phyloP scores from a whole-genome alignment of 192 early-diverging fungal genomes.

The Coemansia sp. region DNA sequence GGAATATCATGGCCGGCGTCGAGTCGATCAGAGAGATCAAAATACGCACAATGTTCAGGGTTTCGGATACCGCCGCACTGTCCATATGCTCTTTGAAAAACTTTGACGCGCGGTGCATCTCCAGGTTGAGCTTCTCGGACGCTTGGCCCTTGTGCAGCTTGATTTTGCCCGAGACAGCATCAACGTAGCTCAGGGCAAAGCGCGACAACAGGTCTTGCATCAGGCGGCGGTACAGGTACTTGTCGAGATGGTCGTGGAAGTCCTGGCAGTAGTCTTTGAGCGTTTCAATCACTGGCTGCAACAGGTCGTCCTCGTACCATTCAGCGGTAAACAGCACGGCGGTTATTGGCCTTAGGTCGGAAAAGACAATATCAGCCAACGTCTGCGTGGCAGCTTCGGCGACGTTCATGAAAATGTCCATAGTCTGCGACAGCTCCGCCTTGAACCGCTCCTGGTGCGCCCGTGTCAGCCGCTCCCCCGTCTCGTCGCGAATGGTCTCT shows the following conservation, averaged over 20 bases:
- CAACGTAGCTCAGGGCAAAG: conserved; percentile 81
- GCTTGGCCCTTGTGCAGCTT: conserved; percentile 69
- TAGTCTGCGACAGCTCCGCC: conserved; percentile 65
- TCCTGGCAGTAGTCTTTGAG: conserved; percentile 94
- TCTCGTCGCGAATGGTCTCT: conserved; percentile 67
- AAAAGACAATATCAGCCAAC: conserved; percentile 81
- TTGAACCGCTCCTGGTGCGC: conserved; percentile 64
- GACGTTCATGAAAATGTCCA: conserved; percentile 90
- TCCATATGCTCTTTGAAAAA: conserved; percentile 81
- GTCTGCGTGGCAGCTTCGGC: conserved; percentile 74
- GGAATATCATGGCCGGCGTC: conserved; percentile 78
- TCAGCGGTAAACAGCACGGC: conserved; percentile 69
- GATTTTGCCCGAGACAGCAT: conserved; percentile 64
- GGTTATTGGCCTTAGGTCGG: conserved; percentile 77
- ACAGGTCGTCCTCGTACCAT: conserved; percentile 92
- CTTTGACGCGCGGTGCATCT: conserved; percentile 69
- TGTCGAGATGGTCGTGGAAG: conserved; percentile 81
- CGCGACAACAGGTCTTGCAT: conserved; percentile 85
- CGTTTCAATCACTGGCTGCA: conserved; percentile 86
- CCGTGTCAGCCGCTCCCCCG: conserved; percentile 59
- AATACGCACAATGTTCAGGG: conserved; percentile 61
- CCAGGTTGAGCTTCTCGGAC: conserved; percentile 70
- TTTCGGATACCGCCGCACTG: conserved; percentile 66
- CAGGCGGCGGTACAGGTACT: conserved; percentile 85
- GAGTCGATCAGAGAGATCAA: conserved; percentile 57